Base-by-base conservation (phyloP, 73 alveolate genomes). In the Paramecium caudatum region DNA sequence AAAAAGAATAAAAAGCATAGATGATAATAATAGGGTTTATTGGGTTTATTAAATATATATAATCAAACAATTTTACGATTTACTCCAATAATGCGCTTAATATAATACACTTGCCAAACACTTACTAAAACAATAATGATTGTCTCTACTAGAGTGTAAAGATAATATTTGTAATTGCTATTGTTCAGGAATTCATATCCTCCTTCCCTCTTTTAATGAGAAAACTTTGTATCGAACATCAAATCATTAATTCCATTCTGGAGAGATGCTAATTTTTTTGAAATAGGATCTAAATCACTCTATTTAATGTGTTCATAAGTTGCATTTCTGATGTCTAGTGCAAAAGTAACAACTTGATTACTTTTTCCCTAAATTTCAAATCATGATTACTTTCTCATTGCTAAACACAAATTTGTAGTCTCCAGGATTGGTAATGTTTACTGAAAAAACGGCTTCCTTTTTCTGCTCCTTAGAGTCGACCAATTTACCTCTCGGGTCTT, bases 1-100 rank as follows among this genome's bases (percentile, higher is more conserved):
- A 55, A 55, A 55, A 55, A 55, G 23, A 55, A 55, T 37, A 23
- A 55, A 55, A 55, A 55, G 8, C 80, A 55, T 55, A 55, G 30
- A 55, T 27, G 30, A 27, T 55, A 43, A 55, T 10, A 55, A 13
- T 23, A 3, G n/a, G n/a, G 30, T 55, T 27, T 21, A 55, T 55
- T 55, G 23, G 80, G 80, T 55, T 10, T 55, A 27, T 27, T 55
- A 55, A 27, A 9, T 55, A 27, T 19, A 55, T 55, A 43, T 82
- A 48, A 37, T 83, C 92, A 83, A 83, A 83, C 84, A 61, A 83
- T 17, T 83, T 74, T 83, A 65, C 82, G 80, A 8, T 83, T 36
- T 9, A 55, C 80, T 15, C 69, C 92, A 61, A 83, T 68, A 10
- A 83, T 83, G 19, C 69, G 32, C 36, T 83, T 83, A 25, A 83